Evolutionary conservation across 2,329 filamentous ascomycete genomes (phyloP), one percentile per base, ranked within the genome.

Genomic region (Paecilomyces fulvus): DNA sequence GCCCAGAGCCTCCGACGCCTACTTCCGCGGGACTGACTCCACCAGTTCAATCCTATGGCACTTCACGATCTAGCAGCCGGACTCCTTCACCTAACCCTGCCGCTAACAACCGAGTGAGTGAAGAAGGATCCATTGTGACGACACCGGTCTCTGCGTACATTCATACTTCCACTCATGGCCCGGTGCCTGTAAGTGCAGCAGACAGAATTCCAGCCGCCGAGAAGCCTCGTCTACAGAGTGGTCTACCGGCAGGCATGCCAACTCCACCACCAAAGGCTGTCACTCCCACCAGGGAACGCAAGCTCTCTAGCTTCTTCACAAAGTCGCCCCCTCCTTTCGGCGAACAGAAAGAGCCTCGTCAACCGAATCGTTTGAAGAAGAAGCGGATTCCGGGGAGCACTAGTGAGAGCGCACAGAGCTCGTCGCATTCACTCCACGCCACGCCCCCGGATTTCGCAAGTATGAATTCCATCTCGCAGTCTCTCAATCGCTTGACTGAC

Each of bases 331-430:
- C 87, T 0, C 80, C 80, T 0, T 79, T 76, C 25, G 82, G 83
- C 48, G 72, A 77, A 37, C 86, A 86, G 60, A 85, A 82, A 64
- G 72, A 77, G n/a, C 67, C 67, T 8, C 83, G 89, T 50, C 87
- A 87, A 68, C 90, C 91, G 0, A 96, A 96, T 67, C 96, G 96
- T 73, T 77, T 99, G 53, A 88, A 87, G 71, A 97, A 97, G 78
- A 96, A 90, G 73, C 81, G 75, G n/a, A 77, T 88, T 55, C 86
- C 89, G 0, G 86, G 85, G 48, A 90, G 89, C 66, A 75, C 88
- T 21, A 92, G 90, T 63, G 87, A 86, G 20, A 96, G 92, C 68
- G 92, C 92, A 0, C 91, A 96, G 61, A 96, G 92, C 67, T 97
- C 94, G 14, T 88, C 83, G 6, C 83, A 88, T 14, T 96, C 92